Evolutionary conservation across 345 rosid species (phyloP), one percentile per base, ranked within the genome.

Genomic region (Toxicodendron radicans): DNA sequence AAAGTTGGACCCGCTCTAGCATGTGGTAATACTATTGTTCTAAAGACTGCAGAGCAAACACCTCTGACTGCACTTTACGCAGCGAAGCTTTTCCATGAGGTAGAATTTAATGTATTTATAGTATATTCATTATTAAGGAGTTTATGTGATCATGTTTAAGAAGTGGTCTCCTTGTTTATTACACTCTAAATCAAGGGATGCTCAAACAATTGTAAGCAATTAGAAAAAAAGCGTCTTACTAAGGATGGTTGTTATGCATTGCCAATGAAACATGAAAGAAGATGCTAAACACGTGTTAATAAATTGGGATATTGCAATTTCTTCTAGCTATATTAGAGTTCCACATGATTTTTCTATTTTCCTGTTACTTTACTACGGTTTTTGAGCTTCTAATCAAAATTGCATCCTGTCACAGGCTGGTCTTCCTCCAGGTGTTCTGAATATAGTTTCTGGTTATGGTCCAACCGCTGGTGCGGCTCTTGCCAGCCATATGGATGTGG

Each of bases 401-500:
- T 66, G 23, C 45, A 18, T 41, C 60, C 35, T 60, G 32, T 70
- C 76, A 71, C 80, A 94, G 97, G 97, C 98, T 27, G 97, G 97
- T 76, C 94, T 92, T 72, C 98, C 98, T 71, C 92, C 91, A 0
- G 97, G 98, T 73, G 98, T 94, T 81, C 60, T 94, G 80, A 94
- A 92, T 68, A 73, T 94, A 33, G 92, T 94, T 79, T 92, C 96
- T 58, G 95, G 97, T 63, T 92, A 56, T 54, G 97, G 98, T 80
- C 87, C 90, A 32, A 90, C 93, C 8, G 97, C 97, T 1, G 98
- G 98, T 79, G 89, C 93, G 46, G 75, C 98, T 64, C 91, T 94
- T 38, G 97, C 95, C 2, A 84, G 93, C 78, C 97, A 94, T 77
- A 89, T 90, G 93, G 89, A 89, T 81, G 98, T 94, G n/a, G 98